Evolutionary conservation across 495 filamentous ascomycete species (phyloP), one percentile per base, ranked within the genome.

Genomic region (Penicillium riverlandense): DNA sequence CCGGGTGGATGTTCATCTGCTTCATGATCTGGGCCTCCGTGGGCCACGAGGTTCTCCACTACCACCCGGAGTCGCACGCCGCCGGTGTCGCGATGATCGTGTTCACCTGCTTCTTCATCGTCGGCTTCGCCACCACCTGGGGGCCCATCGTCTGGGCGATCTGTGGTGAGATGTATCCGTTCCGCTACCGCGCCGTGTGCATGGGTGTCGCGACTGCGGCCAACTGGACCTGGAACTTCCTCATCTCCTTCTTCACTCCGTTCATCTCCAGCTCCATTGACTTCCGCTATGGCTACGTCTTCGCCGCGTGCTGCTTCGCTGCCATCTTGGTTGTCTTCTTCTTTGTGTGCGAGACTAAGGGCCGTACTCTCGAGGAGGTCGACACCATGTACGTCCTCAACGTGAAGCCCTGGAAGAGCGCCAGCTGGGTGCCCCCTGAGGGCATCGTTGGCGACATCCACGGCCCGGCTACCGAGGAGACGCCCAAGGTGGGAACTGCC

Each of bases 201-300:
- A 89, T 90, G 75, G 85, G 82, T 30, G 57, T 90, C 12, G 83
- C 84, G 11, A 92, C 89, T 1, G 80, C 84, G 6, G 76, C 80
- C 42, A 95, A 94, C 70, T 95, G 89, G 89, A 77, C 82, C 43
- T 92, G 83, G 83, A 95, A 94, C 63, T 95, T 91, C 72, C 61
- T 91, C 50, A 81, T 92, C 54, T 80, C 81, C 9, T 88, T 92
- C 74, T 86, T 90, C 69, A 89, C 87, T 2, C 86, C 87, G 7
- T 83, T 86, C 62, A 86, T 88, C 55, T 78, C 73, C 33, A 59
- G 59, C 13, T 70, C 75, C 31, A 90, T 94, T 50, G 71, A 79
- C 48, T 91, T 80, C 66, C 63, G 70, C 16, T 90, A 88, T 65
- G 87, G 88, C 30, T 91, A 86, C 61, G 77, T 94, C 47, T 90